These are phyloP conservation scores for Coffea canephora DNA, from an alignment of 257 asterid genomes.

Conservation along the genomic window DNA sequence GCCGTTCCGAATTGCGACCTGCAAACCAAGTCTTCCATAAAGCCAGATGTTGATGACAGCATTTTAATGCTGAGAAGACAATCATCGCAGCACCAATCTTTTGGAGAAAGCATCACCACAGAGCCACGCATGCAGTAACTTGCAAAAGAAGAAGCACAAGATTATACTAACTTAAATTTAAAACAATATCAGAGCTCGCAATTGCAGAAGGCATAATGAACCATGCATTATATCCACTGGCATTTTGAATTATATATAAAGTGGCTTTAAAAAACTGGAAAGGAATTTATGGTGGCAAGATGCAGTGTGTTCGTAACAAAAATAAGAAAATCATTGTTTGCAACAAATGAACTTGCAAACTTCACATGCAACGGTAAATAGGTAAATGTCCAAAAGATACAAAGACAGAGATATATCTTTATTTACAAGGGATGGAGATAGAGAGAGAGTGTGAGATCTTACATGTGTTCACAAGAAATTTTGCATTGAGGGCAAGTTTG, in stretches of 20 bases:
- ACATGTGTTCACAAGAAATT: constrained; percentile 51
- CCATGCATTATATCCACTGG: background rate
- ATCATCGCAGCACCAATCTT: constrained; percentile 51
- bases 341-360: background rate
- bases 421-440: background rate
- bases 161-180: background rate
- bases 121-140: constrained; percentile 56
- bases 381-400: background rate
- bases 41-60: constrained; percentile 20
- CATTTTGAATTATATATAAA: background rate
- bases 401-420: background rate
- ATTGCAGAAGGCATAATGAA: background rate
- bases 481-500: constrained; percentile 52
- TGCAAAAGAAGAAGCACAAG: constrained; percentile 17
- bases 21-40: constrained; percentile 14
- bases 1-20: constrained; percentile 10
- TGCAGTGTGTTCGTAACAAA: background rate
- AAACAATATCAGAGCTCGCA: background rate
- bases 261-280: background rate
- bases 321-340: background rate
- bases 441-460: constrained; percentile 29
- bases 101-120: constrained; percentile 5
- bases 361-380: background rate
- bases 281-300: background rate
- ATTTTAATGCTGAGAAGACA: constrained; percentile 27